Conservation (phyloP, 345 rosid species). For the Pugionium dolabratum region DNA sequence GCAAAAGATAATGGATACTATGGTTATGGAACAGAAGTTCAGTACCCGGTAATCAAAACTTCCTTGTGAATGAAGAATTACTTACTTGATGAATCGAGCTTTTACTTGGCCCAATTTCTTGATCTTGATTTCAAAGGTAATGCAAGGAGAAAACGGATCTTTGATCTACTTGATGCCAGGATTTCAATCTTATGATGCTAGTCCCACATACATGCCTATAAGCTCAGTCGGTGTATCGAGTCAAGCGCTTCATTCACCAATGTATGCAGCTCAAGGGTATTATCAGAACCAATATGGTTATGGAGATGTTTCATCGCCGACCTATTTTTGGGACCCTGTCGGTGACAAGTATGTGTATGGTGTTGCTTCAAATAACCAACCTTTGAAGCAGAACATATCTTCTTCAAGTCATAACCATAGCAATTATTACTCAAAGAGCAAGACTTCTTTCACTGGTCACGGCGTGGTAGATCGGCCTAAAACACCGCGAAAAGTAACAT, state of each 20-base stretch:
- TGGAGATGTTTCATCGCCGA: constrained; percentile 44
- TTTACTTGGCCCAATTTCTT: neutral
- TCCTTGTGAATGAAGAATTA: neutral
- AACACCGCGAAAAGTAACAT: constrained; percentile 45
- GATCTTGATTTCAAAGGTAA: constrained; percentile 39
- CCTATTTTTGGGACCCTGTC: constrained; percentile 44
- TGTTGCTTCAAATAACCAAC: constrained; percentile 42
- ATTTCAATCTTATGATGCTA: constrained; percentile 46
- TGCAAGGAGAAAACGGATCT: constrained; percentile 57
- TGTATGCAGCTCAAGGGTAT: constrained; percentile 45
- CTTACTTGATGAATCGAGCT: neutral
- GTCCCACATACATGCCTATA: constrained; percentile 42
- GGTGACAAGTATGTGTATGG: constrained; percentile 40
- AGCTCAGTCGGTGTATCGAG: constrained; percentile 36
- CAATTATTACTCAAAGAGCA: constrained; percentile 36
- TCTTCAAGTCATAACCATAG: constrained; percentile 43
- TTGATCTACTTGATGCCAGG: constrained; percentile 52
- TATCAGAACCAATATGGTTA: constrained; percentile 41
- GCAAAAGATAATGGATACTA: constrained; percentile 45
- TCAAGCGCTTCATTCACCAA: constrained; percentile 43
- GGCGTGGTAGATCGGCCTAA: constrained; percentile 44
- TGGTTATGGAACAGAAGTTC: constrained; percentile 48
- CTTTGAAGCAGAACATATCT: constrained; percentile 42
- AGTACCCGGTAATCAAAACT: constrained; percentile 47
- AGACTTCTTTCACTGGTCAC: constrained; percentile 39